These are phyloP conservation scores for Prinsepia uniflora DNA, from an alignment of 306 rosid species.

Conservation along the genomic window DNA sequence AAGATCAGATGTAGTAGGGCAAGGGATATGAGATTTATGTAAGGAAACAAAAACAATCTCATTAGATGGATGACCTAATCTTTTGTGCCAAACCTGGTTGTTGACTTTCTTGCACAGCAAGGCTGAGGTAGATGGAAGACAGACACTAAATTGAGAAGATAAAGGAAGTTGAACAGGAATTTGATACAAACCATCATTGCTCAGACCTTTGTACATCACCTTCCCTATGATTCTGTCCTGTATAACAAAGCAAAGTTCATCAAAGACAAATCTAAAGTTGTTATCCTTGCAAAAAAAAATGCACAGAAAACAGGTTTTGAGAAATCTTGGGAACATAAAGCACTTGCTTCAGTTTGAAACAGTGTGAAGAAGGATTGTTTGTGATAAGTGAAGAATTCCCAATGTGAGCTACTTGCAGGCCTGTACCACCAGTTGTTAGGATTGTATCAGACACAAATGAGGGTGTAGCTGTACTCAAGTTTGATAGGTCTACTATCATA, in stretches of 20 bases:
- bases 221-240: not conserved
- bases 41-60: too few relatives aligned
- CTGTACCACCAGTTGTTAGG: not conserved
- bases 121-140: too few relatives aligned
- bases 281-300: not conserved
- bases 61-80: too few relatives aligned
- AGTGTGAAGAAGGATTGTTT: too few relatives aligned
- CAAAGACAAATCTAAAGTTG: too few relatives aligned
- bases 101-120: not conserved
- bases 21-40: too few relatives aligned
- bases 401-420: not conserved
- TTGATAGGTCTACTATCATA: not conserved
- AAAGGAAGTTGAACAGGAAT: not conserved
- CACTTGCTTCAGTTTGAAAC: not conserved
- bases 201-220: not conserved
- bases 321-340: not conserved
- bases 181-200: not conserved
- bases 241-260: not conserved
- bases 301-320: not conserved
- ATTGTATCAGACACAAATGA: not conserved
- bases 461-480: not conserved
- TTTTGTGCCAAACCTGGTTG: not conserved
- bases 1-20: too few relatives aligned
- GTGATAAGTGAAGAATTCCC: not conserved
- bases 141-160: fast-evolving